Base-by-base conservation (phyloP, 1,139 yeast species). In the Saccharomyces hybrid region DNA sequence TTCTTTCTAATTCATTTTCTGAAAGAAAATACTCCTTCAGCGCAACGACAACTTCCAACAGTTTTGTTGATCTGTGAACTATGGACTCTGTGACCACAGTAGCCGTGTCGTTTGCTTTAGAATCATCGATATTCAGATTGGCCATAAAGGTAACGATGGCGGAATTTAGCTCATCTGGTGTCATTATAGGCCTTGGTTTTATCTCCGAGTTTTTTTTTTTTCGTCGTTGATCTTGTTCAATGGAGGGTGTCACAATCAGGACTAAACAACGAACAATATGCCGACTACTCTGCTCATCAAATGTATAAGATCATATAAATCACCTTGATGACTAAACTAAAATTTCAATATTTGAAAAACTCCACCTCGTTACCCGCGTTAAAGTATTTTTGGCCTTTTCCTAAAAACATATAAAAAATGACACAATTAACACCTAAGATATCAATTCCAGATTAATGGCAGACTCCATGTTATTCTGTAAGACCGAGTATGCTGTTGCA, bases 11-110 rank as follows among this genome's bases (percentile, higher is more conserved):
- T 12, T 79, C 83, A 53, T 83, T 83, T 4, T 84, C 89, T 9
- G 90, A 83, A 0, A 93, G 86, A 52, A 91, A 73, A 55, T 80
- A 78, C 21, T 76, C 78, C 4, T 88, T 88, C 48, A 86, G 69
- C 2, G 74, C 66, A 53, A 79, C 75, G 29, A 86, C 80, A 50
- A 86, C 72, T 34, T 77, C 78, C 14, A 86, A 69, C 24, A 86
- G 72, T 34, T 79, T 75, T 8, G 76, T 59, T 14, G 71, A 59
- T 54, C 73, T 74, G 5, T 64, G 50, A 48, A 71, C 69, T 53
- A 79, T 66, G 31, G 64, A 63, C 7, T 59, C 57, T 1, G 73
- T 69, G 3, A 77, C 54, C 26, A 62, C 57, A 0, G 49, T 24
- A 0, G 77, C 72, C 24, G 73, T 64, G n/a, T 67, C 71, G 1